phyloP scores from a whole-genome alignment of 164 flowering plant genomes.

The Chimonanthus salicifolius region DNA sequence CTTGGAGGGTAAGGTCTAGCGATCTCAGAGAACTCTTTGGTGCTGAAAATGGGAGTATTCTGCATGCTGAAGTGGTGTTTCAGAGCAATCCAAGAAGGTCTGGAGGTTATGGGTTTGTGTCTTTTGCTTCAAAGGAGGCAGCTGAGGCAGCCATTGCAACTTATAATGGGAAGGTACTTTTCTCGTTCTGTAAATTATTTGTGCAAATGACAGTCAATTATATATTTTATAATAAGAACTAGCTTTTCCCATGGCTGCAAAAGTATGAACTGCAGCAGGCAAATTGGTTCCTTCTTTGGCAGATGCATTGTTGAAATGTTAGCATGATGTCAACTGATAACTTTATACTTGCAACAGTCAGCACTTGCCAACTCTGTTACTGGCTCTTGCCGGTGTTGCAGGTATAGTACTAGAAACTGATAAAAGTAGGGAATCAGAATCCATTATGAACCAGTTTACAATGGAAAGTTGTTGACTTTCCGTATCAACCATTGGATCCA shows the following conservation, averaged over 20 bases:
- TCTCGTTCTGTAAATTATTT: too few relatives aligned
- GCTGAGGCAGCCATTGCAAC: constrained; percentile 61
- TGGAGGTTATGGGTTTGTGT: constrained; percentile 80
- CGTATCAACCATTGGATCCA: too few relatives aligned
- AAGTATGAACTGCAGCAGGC: not conserved
- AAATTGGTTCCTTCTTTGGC: not conserved
- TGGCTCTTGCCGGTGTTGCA: too few relatives aligned
- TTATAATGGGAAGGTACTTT: constrained; percentile 66
- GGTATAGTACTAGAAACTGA: not conserved
- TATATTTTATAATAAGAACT: too few relatives aligned
- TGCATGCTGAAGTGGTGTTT: constrained; percentile 57
- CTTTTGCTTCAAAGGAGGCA: constrained; percentile 50
- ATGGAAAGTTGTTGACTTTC: too few relatives aligned
- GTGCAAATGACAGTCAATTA: not conserved
- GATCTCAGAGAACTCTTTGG: constrained; percentile 64
- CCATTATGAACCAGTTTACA: not conserved
- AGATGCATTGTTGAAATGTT: not conserved
- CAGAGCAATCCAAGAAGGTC: constrained; percentile 55
- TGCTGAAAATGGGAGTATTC: constrained; percentile 31
- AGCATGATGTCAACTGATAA: too few relatives aligned
- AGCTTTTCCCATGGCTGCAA: not conserved
- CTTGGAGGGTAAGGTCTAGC: constrained; percentile 52
- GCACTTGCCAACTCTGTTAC: too few relatives aligned
- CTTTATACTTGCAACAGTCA: too few relatives aligned
- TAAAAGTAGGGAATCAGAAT: not conserved